phyloP scores from a whole-genome alignment of 163 green algal genomes.

The Chlamydomonas reinhardtii region DNA sequence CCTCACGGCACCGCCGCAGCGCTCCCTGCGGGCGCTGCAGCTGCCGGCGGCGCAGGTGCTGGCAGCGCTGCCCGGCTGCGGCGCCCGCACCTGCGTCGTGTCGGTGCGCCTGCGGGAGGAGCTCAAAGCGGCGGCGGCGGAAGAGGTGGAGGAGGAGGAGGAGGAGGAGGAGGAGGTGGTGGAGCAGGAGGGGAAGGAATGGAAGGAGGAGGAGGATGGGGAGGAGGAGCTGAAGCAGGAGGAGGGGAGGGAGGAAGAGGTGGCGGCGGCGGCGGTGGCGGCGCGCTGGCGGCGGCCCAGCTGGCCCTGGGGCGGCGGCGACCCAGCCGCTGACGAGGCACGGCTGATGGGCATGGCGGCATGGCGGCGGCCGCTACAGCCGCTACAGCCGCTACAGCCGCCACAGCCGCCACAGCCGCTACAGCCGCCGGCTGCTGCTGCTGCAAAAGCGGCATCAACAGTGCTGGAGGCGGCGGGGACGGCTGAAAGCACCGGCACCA shows the following conservation, averaged over 20 bases:
- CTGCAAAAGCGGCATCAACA: neutral
- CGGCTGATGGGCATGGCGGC: neutral
- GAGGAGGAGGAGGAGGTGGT: neutral
- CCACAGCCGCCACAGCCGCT: neutral
- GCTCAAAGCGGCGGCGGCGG: neutral
- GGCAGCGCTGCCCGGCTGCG: slow-evolving; percentile 25
- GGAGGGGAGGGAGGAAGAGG: neutral
- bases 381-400: neutral
- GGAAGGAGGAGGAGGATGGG: neutral
- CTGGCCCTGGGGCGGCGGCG: slow-evolving; percentile 23
- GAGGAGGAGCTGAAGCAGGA: too few species aligned
- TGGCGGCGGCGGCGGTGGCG: neutral
- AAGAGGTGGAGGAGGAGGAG: neutral
- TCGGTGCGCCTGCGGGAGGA: neutral
- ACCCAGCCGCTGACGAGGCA: neutral
- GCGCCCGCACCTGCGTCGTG: slow-evolving; percentile 15
- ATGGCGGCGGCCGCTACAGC: neutral
- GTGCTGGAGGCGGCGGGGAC: neutral
- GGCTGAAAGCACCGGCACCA: neutral
- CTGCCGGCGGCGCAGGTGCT: neutral
- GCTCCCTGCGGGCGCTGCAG: neutral
- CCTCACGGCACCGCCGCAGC: slow-evolving; percentile 23
- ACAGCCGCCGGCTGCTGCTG: neutral
- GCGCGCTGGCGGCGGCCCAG: neutral
- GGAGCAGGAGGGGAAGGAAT: too few species aligned